Evolutionary conservation across 106 monocot species (phyloP).

Genomic region (Xerophyta viscosa): DNA sequence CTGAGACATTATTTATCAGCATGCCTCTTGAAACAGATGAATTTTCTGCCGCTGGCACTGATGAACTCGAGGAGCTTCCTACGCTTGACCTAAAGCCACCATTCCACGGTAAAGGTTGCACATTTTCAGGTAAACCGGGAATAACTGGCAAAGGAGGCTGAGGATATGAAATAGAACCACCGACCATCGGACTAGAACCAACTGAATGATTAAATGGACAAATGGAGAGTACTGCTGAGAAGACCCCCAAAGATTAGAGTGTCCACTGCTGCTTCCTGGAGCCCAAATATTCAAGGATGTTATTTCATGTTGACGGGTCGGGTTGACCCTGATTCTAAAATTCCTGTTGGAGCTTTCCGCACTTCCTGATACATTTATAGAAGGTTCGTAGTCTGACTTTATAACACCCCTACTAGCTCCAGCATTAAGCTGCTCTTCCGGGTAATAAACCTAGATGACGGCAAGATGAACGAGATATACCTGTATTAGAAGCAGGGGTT

Average conservation of each 20-base stretch:
- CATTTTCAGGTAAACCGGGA: conserved; percentile 13
- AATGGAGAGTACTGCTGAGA: conserved; percentile 15
- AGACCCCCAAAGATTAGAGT: conserved; percentile 16
- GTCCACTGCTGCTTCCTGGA: conserved; percentile 16
- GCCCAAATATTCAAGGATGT: conserved; percentile 18
- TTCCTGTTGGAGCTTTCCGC: conserved; percentile 29
- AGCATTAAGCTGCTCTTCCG: conserved; percentile 13
- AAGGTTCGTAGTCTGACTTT: conserved; percentile 5
- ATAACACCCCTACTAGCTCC: not conserved
- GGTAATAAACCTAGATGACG: conserved; percentile 1
- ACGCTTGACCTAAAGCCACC: conserved; percentile 11
- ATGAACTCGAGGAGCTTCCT: conserved; percentile 21
- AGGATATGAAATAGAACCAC: conserved; percentile 10
- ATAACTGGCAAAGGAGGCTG: conserved; percentile 9
- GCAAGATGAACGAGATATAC: conserved; percentile 8
- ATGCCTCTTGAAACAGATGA: conserved; percentile 4
- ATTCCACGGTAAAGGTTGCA: conserved; percentile 17
- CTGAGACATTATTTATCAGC: conserved; percentile 5
- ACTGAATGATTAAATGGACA: conserved; percentile 14
- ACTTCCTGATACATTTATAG: conserved; percentile 9
- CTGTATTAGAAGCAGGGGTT: conserved; percentile 10
- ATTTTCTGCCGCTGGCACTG: conserved; percentile 12
- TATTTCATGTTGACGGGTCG: conserved; percentile 16
- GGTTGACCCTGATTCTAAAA: conserved; percentile 30
- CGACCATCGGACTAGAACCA: conserved; percentile 6